Base-by-base conservation (phyloP, 2,329 filamentous ascomycete species). In the Aspergillus phoenicis region DNA sequence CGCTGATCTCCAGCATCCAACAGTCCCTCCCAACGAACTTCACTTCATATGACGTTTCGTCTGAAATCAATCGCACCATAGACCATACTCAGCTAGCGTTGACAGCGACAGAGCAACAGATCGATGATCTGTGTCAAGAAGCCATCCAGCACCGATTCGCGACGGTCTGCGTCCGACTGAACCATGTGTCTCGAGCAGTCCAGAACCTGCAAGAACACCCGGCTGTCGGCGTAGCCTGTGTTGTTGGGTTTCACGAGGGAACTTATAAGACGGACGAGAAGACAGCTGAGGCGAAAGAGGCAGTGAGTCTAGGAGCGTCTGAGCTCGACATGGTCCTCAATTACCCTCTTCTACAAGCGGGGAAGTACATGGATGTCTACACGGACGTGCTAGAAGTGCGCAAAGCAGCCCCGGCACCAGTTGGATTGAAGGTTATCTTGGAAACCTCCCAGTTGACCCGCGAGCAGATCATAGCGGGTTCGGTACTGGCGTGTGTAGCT, bases 301-400 rank as follows among this genome's bases (percentile, higher is more conserved):
- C 84, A 13, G 72, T 86, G 38, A 66, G 70, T 8, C 75, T 78
- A 17, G 85, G 85, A 20, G 85, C 85, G 1, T 71, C 70, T 1
- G 85, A 88, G 69, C 77, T 87, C 36, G 85, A 87, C 68, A 81
- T 87, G 69, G 85, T 88, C 2, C 75, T 87, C 52, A 86, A 87
- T 59, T 82, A 83, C 66, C 75, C 76, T 2, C 73, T 81, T 3
- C 74, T 87, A 20, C 78, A 77, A 52, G 62, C 73, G 1, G 72
- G 75, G 2, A 65, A 79, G 26, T 87, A 84, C 70, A 73, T 68
- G 6, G 73, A 77, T 11, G 81, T 86, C 52, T 86, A 83, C 73
- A 72, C 75, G 20, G 84, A 87, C 67, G 76, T 87, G 30, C 74
- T 77, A 13, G 78, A 81, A 6, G 80, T 87, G 33, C 81, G 85